A percentile compares a stretch with the other conserved stretches of the same genome.
phyloP scores from a whole-genome alignment of 2,329 filamentous ascomycete species.

The Claviceps capensis region DNA sequence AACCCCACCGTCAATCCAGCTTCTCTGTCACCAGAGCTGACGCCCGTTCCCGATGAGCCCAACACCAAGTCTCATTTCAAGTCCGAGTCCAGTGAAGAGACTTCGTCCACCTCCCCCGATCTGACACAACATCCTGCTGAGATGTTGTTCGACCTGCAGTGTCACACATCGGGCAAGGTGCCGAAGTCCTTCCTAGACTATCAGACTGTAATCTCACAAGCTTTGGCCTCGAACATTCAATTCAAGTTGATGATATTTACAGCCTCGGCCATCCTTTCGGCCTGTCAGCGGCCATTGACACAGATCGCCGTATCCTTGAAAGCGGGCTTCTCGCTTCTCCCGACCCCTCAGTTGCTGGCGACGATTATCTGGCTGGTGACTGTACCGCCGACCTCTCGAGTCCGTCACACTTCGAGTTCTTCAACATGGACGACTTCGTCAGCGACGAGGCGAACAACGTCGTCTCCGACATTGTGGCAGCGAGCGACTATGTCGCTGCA shows the following conservation, averaged over 20 bases:
- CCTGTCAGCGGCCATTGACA: slow-evolving; percentile 52
- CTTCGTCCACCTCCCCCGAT: slow-evolving; percentile 50
- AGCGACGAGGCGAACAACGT: slow-evolving; percentile 34
- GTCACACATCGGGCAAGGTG: slow-evolving; percentile 80
- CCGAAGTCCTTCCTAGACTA: slow-evolving; percentile 31
- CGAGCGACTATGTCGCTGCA: slow-evolving; percentile 36
- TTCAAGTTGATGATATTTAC: slow-evolving; percentile 49
- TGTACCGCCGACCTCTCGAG: slow-evolving; percentile 31
- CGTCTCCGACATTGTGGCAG: slow-evolving; percentile 33
- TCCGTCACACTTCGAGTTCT: slow-evolving; percentile 28
- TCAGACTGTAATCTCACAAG: slow-evolving; percentile 24
- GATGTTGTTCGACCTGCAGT: slow-evolving; percentile 99
- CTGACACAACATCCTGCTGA: slow-evolving; percentile 99
- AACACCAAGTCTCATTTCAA: slow-evolving; percentile 5
- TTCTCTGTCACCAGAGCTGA: slow-evolving; percentile 44
- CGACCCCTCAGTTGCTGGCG: slow-evolving; percentile 51
- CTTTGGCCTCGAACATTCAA: slow-evolving; percentile 34
- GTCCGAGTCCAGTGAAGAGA: slow-evolving; percentile 13
- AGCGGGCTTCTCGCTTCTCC: slow-evolving; percentile 61
- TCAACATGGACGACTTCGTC: slow-evolving; percentile 43
- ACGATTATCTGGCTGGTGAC: slow-evolving; percentile 55
- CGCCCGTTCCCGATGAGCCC: slow-evolving; percentile 33
- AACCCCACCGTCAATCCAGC: slow-evolving; percentile 45
- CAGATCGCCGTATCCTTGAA: slow-evolving; percentile 67
- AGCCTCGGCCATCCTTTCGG: slow-evolving; percentile 57